phyloP scores from a whole-genome alignment of 495 filamentous ascomycete genomes.

The Penicillium bovifimosum region DNA sequence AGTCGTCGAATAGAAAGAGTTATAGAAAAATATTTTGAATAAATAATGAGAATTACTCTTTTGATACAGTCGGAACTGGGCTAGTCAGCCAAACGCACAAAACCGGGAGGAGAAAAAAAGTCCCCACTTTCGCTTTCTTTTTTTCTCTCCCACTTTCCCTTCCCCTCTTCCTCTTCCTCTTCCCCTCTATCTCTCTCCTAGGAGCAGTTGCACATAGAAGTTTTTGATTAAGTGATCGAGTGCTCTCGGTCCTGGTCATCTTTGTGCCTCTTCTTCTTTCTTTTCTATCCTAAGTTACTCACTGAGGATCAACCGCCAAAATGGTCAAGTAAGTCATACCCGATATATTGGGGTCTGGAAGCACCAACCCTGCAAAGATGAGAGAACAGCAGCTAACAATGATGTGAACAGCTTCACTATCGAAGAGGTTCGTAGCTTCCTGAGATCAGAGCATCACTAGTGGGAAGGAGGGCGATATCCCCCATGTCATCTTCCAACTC shows the following conservation, averaged over 20 bases:
- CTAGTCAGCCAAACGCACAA: slow-evolving; percentile 21
- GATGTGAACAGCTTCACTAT: slow-evolving; percentile 80
- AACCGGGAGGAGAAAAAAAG: slow-evolving; percentile 26
- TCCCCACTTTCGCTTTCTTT: slow-evolving; percentile 36
- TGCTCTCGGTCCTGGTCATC: slow-evolving; percentile 43
- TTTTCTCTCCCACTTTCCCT: slow-evolving; percentile 31
- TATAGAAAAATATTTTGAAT: background rate
- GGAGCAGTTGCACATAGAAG: slow-evolving; percentile 45
- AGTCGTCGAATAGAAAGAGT: background rate
- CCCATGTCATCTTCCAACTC: background rate
- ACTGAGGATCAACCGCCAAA: slow-evolving; percentile 68
- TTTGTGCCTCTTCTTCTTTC: slow-evolving; percentile 37
- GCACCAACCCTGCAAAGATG: no score
- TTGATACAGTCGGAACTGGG: background rate
- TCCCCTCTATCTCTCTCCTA: slow-evolving; percentile 26
- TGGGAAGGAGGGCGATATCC: background rate
- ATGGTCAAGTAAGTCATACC: slow-evolving; percentile 95
- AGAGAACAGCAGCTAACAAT: slow-evolving; percentile 19
- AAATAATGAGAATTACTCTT: background rate
- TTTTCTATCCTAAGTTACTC: slow-evolving; percentile 32
- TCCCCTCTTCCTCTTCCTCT: slow-evolving; percentile 21
- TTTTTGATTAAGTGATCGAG: slow-evolving; percentile 44
- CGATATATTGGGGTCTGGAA: background rate
- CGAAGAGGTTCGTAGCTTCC: slow-evolving; percentile 64
- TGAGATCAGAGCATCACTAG: background rate